Conservation (phyloP, 768 basidiomycete genomes). For the Leccinellum rugosiceps region DNA sequence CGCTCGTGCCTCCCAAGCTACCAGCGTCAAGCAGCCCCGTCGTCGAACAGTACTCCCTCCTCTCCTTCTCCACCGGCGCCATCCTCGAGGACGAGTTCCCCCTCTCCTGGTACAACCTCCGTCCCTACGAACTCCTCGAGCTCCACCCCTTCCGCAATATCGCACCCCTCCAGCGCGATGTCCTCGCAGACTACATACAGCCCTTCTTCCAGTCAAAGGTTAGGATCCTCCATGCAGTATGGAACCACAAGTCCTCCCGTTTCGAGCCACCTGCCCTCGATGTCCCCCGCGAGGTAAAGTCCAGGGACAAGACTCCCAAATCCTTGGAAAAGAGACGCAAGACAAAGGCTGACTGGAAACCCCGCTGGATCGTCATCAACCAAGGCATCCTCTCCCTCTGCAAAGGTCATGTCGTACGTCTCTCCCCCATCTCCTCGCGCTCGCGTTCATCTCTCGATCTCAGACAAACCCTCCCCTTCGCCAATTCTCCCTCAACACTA, state of each 20-base stretch:
- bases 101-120: conserved; percentile 55
- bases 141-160: conserved; percentile 48
- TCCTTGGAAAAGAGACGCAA: conserved; percentile 27
- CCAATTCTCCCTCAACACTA: conserved; percentile 36
- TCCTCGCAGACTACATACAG: conserved; percentile 43
- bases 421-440: conserved; percentile 14
- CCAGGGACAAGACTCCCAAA: background rate
- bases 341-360: conserved; percentile 56
- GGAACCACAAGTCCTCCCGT: conserved; percentile 26
- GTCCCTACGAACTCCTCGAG: conserved; percentile 67
- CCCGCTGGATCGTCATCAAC: conserved; percentile 59
- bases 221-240: conserved; percentile 47
- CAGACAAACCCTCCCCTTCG: conserved; percentile 42
- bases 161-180: conserved; percentile 41
- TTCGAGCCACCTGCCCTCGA: conserved; percentile 24
- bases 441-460: conserved; percentile 2
- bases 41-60: conserved; percentile 44
- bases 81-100: conserved; percentile 64
- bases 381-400: conserved; percentile 54
- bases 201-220: conserved; percentile 61
- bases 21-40: conserved; percentile 16
- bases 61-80: conserved; percentile 68
- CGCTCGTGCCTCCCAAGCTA: background rate
- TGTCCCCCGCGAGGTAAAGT: conserved; percentile 7
- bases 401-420: conserved; percentile 47